Base-by-base conservation (phyloP, 306 rosid species). In the Lablab purpureus region DNA sequence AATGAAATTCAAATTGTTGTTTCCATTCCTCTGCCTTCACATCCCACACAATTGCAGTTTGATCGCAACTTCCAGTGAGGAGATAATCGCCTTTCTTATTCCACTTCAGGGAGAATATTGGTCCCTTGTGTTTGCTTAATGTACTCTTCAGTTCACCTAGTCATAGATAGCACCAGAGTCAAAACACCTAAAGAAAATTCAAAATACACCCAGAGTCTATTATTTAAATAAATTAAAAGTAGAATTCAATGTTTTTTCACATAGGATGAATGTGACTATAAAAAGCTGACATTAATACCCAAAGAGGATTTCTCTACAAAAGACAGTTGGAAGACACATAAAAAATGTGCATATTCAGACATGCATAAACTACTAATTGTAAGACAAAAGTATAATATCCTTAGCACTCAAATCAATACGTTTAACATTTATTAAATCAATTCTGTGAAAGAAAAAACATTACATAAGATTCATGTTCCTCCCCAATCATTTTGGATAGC, bases 1-100 rank as follows among this genome's bases (percentile, higher is more conserved):
- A 17, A 83, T 94, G 98, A 82, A 90, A 94, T 77, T 92, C 94
- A 88, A 94, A 94, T 71, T 92, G 98, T 72, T 94, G 98, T 87
- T 88, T 94, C 79, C 94, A 90, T 79, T 92, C 94, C 82, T 89
- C 97, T 52, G 94, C 84, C 90, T 88, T 89, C 77, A 89, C 93
- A 73, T 94, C 98, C 98, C 98, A 94, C 71, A 94, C 97, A 84
- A 94, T 92, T 10, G 98, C 97, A 83, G 97, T 94, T 85, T 90
- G 87, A 85, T 94, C 97, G 79, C 91, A 90, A 87, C 98, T 92
- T 71, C 98, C 98, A 10, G 98, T 94, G 51, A 94, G 92, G 84
- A 94, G 96, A 84, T 92, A 92, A 77, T 94, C 98, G 40, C 98
- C 97, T 80, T 90, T 92, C 88, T 89, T 94, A 77, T 92, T 94